Evolutionary conservation across 2,329 filamentous ascomycete species (phyloP), one percentile per base, ranked within the genome.

Genomic region (Bipolaris cookei): DNA sequence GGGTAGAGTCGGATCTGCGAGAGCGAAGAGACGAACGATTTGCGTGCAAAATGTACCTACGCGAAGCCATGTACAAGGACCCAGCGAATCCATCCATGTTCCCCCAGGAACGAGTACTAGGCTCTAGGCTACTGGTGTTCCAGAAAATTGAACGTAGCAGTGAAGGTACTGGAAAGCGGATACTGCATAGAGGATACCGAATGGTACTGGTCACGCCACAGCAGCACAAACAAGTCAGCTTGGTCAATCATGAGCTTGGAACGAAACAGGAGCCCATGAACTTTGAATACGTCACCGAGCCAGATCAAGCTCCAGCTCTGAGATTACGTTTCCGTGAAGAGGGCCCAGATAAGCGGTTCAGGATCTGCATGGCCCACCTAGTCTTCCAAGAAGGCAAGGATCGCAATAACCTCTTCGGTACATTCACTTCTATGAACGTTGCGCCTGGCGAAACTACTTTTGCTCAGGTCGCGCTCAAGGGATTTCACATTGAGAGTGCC

Each of bases 61-160:
- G 86, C 42, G 85, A 88, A 23, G 91, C 96, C 63, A 90, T 94
- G 68, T 95, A 94, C 72, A 88, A 92, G 69, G 91, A 96, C 69
- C 83, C 88, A 1, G 80, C 86, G n/a, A 83, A 90, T 56, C 83
- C 89, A 13, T 84, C 87, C 56, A 82, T 85, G 1, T 97, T 97
- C 72, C 91, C 92, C 4, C 83, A 87, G 44, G 92, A 96, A 21
- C 82, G 89, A 5, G 83, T 92, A 4, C 81, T 85, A 35, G 83
- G 86, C 39, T 96, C 91, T 73, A 88, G 89, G 38, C 78, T 95
- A 25, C 85, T 87, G 6, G 73, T 97, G 3, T 96, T 94, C 68
- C 91, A 96, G 72, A 88, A 84, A 64, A 79, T 86, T 1, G 80
- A 84, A 23, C 86, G 86, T 51, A 85, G 91, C 64, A 86, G 83